These are phyloP conservation scores for Colletotrichum sp. DNA, from an alignment of 2,329 filamentous ascomycete genomes.

Conservation along the genomic window DNA sequence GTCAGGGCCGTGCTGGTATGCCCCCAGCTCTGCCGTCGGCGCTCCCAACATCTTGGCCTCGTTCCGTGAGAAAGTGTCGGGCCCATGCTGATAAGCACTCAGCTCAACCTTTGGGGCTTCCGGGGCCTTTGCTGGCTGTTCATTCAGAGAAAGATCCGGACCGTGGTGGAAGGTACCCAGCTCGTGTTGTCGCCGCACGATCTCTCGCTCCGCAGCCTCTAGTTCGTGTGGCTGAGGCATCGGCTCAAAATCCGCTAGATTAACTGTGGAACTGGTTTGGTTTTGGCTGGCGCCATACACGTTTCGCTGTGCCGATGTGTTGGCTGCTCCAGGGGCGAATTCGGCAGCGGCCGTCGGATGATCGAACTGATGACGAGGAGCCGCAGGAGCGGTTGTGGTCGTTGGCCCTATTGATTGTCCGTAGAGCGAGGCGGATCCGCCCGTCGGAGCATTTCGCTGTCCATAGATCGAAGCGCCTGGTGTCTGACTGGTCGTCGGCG, in stretches of 20 bases:
- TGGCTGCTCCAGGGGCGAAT: conserved; percentile 3
- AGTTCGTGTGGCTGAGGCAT: conserved; percentile 14
- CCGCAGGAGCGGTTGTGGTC: not conserved
- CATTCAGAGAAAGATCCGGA: not conserved
- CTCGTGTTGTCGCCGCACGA: conserved; percentile 14
- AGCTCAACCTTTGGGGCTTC: conserved; percentile 2
- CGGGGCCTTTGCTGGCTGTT: not conserved
- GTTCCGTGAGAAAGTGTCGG: conserved; percentile 6
- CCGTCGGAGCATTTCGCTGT: not conserved
- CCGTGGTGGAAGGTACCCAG: conserved; percentile 17
- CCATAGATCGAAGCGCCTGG: not conserved
- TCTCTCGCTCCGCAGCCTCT: conserved; percentile 10
- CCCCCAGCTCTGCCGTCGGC: conserved; percentile 11
- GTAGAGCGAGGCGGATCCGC: not conserved
- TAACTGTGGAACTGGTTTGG: conserved; percentile 10
- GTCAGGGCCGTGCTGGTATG: conserved; percentile 16
- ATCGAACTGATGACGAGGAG: conserved; percentile 9
- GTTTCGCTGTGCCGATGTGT: not conserved
- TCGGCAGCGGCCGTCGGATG: conserved; percentile 4
- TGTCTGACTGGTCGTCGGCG: not conserved
- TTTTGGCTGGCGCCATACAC: not conserved
- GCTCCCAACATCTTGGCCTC: conserved; percentile 13
- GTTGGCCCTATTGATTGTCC: not conserved
- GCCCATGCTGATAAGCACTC: conserved; percentile 14
- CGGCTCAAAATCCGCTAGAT: conserved; percentile 5